Evolutionary conservation across 2,329 filamentous ascomycete genomes (phyloP), one percentile per base, ranked within the genome.

Genomic region (Helminthosporium solani): DNA sequence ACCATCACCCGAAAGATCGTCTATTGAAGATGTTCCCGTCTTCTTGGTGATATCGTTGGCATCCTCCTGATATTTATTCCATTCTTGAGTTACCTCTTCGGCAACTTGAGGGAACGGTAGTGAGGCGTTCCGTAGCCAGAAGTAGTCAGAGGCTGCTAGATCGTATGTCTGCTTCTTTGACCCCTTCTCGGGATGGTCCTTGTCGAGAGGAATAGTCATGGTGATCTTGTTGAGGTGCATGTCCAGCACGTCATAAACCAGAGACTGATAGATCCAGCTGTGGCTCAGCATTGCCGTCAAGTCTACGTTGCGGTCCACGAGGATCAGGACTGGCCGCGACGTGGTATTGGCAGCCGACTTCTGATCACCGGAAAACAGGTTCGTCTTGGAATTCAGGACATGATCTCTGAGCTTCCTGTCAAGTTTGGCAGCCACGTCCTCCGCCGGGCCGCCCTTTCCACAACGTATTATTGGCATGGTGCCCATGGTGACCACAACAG

Each of bases 251-350:
- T 90, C 84, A 54, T 85, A 87, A 14, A 95, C 88, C 9, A 96
- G 76, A 7, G 88, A 94, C 69, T 95, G 90, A 60, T 95, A 87
- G 52, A 83, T 90, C 87, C 87, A 91, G 1, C 91, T 96, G 72
- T 99, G 94, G 12, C 92, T 96, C n/a, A 99, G 80, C 94, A 99
- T 97, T 2, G 94, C 91, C 54, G 96, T 90, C 42, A 99, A 75
- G 70, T 99, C 94, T 35, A 99, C 85, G 63, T 96, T 97, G 57
- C 94, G 86, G 71, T 99, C 94, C 38, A 97, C 86, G 56, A 96
- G 2, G 56, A 99, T 84, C 36, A 99, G 82, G 0, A 97, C 90
- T 0, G 95, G 94, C 39, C 95, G 79, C 0, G 87, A 85, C 14
- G 81, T 79, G 1, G 79, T 70, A 6, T 78, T 73, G n/a, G 77